Conservation (phyloP, 495 filamentous ascomycete genomes). For the Neurospora sp. region DNA sequence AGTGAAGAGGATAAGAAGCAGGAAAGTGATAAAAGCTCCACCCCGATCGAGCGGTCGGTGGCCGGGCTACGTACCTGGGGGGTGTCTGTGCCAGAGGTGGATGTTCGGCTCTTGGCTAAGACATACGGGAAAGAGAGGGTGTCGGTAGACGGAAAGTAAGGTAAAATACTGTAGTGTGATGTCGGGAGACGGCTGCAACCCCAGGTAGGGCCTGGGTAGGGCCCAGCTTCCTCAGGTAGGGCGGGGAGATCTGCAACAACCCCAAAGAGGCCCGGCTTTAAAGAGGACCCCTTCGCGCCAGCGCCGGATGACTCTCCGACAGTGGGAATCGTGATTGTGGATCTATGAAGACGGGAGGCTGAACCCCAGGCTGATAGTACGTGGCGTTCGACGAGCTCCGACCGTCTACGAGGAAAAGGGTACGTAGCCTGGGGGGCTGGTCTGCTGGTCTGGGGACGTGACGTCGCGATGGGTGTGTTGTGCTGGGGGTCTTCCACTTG, state of each 20-base stretch:
- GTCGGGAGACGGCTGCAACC: neutral
- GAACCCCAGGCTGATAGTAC: constrained; percentile 6
- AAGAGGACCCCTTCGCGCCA: constrained; percentile 12
- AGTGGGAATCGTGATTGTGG: constrained; percentile 9
- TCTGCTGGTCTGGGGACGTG: neutral
- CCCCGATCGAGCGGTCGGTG: constrained; percentile 10
- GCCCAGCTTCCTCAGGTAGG: constrained; percentile 3
- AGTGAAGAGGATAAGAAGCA: constrained; percentile 9
- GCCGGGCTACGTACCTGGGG: constrained; percentile 18
- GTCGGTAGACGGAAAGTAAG: neutral
- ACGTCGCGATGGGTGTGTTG: neutral
- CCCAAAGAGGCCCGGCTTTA: constrained; percentile 4
- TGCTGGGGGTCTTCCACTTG: neutral
- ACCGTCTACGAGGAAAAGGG: neutral
- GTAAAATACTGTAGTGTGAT: neutral
- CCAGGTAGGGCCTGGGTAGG: neutral
- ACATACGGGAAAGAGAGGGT: constrained; percentile 15
- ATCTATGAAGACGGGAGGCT: constrained; percentile 13
- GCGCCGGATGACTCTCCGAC: constrained; percentile 16
- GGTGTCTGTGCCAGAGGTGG: neutral
- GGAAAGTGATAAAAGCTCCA: constrained; percentile 13
- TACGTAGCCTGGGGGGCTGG: neutral
- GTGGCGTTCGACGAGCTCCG: constrained; percentile 1
- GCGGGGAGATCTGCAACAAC: constrained; percentile 19
- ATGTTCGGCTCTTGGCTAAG: constrained; percentile 8